Percentiles rank a stretch among this genome's conserved stretches.
Evolutionary conservation across 441 rosid genomes (phyloP).

Genomic region (Corymbia citriodora): DNA sequence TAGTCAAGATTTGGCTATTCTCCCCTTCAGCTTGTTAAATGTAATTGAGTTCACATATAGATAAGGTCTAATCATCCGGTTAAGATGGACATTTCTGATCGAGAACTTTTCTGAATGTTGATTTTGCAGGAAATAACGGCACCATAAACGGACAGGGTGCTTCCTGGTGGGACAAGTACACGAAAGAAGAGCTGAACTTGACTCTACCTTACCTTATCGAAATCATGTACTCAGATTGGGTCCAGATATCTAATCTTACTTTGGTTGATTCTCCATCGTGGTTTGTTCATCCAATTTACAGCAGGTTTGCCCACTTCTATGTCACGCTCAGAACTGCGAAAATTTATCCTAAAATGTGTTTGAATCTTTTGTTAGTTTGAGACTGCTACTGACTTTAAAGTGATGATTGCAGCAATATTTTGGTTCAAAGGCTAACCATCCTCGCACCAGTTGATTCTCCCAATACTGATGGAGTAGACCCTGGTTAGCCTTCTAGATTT

Average conservation of each 20-base stretch:
- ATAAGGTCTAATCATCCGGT: neutral
- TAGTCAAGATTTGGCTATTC: neutral
- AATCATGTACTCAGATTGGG: slow-evolving; percentile 47
- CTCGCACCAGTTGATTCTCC: slow-evolving; percentile 68
- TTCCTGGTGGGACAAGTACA: slow-evolving; percentile 70
- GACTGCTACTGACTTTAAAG: neutral
- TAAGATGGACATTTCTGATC: neutral
- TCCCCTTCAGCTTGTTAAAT: neutral
- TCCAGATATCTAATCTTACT: slow-evolving; percentile 72
- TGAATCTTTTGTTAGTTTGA: neutral
- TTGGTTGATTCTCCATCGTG: slow-evolving; percentile 75
- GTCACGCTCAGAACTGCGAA: neutral
- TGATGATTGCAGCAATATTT: slow-evolving; percentile 33
- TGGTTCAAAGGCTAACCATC: slow-evolving; percentile 54
- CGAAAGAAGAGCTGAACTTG: slow-evolving; percentile 23
- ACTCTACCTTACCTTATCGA: slow-evolving; percentile 81
- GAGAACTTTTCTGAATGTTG: neutral
- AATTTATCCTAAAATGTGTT: neutral
- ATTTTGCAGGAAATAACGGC: slow-evolving; percentile 61
- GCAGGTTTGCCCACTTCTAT: slow-evolving; percentile 24
- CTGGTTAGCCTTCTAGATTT: slow-evolving; percentile 33
- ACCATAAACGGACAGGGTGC: slow-evolving; percentile 78
- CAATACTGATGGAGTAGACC: slow-evolving; percentile 86
- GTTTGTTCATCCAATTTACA: slow-evolving; percentile 78
- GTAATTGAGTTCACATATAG: neutral